Evolutionary conservation across 805 yeast species (phyloP).

Genomic region (Candida taoyuanica): DNA sequence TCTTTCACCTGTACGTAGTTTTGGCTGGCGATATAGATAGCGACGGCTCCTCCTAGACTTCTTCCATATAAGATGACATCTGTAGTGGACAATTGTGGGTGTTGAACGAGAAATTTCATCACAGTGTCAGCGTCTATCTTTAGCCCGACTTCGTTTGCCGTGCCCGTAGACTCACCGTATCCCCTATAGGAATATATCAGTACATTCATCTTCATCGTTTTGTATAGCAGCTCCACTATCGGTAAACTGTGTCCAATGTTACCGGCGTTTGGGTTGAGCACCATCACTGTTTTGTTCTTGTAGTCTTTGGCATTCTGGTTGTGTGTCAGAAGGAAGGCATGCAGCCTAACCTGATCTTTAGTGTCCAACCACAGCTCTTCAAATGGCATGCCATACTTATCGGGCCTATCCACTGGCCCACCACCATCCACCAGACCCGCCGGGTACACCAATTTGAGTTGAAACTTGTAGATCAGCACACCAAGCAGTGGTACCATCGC

Average conservation of each 20-base stretch:
- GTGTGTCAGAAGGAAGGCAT: constrained; percentile 58
- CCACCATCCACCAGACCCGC: constrained; percentile 72
- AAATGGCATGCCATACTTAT: constrained; percentile 57
- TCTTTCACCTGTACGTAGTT: constrained; percentile 51
- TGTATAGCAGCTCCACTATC: constrained; percentile 64
- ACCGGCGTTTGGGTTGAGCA: constrained; percentile 92
- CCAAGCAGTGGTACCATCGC: constrained; percentile 42
- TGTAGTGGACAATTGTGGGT: constrained; percentile 47
- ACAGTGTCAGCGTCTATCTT: constrained; percentile 78
- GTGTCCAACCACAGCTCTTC: constrained; percentile 60
- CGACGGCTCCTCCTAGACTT: constrained; percentile 93
- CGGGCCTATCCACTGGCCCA: constrained; percentile 72
- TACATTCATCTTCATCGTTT: constrained; percentile 65
- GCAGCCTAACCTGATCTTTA: constrained; percentile 62
- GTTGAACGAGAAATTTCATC: constrained; percentile 50
- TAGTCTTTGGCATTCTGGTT: constrained; percentile 36
- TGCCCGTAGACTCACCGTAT: constrained; percentile 77
- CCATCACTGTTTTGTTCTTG: constrained; percentile 62
- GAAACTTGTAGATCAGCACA: constrained; percentile 55
- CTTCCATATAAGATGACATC: constrained; percentile 75
- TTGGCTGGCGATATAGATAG: constrained; percentile 70
- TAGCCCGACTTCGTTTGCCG: constrained; percentile 71
- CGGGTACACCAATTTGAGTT: constrained; percentile 75
- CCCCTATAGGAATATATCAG: constrained; percentile 88
- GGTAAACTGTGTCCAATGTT: constrained; percentile 91